Conservation (phyloP, 495 filamentous ascomycete species). For the Chaetomium tenue region DNA sequence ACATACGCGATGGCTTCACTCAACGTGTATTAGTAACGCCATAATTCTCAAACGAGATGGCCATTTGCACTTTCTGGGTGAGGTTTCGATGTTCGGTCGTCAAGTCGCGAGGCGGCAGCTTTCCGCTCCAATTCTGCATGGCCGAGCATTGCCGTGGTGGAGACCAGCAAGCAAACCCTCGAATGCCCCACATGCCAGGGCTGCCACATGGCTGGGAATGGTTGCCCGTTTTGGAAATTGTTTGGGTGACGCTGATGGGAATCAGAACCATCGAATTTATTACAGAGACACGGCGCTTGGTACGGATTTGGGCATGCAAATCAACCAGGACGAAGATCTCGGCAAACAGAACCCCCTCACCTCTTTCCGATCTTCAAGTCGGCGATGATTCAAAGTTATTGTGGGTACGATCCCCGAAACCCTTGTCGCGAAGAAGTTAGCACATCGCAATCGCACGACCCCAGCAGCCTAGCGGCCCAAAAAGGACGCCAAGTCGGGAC, state of each 20-base stretch:
- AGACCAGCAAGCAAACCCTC: neutral
- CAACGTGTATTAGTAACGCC: no score
- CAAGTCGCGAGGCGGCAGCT: no score
- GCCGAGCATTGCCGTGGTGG: neutral
- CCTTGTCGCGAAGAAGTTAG: neutral
- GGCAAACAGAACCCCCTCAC: neutral
- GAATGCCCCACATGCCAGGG: neutral
- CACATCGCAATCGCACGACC: neutral
- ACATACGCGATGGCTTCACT: no score
- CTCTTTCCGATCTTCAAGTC: neutral
- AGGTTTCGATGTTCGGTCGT: no score
- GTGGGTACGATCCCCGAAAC: neutral
- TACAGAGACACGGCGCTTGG: neutral
- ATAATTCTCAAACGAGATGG: no score
- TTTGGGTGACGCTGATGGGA: neutral
- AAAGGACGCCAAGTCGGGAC: neutral
- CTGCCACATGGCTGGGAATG: slow-evolving; percentile 8
- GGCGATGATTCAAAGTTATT: neutral
- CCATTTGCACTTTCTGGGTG: no score
- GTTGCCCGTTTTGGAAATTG: neutral
- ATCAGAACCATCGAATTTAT: neutral
- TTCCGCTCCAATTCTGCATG: no score
- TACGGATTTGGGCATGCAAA: neutral
- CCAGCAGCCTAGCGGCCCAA: neutral
- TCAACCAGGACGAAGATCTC: neutral